These are phyloP conservation scores for Talaromyces borbonicus DNA, from an alignment of 495 filamentous ascomycete genomes.

Conservation along the genomic window DNA sequence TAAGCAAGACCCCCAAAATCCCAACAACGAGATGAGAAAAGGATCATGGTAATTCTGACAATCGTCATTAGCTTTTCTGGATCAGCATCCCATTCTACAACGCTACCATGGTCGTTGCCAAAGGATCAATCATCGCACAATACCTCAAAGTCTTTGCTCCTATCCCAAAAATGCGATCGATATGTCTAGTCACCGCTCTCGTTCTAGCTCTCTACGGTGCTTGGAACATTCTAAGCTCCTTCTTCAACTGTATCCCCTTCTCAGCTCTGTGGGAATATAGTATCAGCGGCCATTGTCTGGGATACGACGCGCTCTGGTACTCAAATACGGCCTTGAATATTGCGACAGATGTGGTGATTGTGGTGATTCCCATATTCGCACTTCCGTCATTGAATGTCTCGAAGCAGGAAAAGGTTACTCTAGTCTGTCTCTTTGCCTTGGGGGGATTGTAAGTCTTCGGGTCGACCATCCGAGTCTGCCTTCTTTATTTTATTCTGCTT, in stretches of 20 bases:
- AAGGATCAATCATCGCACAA: slow-evolving; percentile 41
- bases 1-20: slow-evolving; percentile 11
- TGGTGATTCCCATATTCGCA: slow-evolving; percentile 42
- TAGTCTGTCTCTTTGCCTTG: slow-evolving; percentile 40
- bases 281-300: slow-evolving; percentile 27
- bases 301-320: slow-evolving; percentile 36
- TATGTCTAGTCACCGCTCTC: slow-evolving; percentile 35
- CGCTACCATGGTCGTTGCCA: slow-evolving; percentile 40
- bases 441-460: slow-evolving; percentile 43
- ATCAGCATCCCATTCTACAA: slow-evolving; percentile 39
- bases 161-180: slow-evolving; percentile 25
- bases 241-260: slow-evolving; percentile 37
- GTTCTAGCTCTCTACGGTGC: slow-evolving; percentile 30
- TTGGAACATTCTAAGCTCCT: slow-evolving; percentile 34
- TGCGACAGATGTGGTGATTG: slow-evolving; percentile 40
- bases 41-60: neutral
- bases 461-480: too few relatives aligned
- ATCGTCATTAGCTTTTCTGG: slow-evolving; percentile 27
- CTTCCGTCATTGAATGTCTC: slow-evolving; percentile 36
- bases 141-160: slow-evolving; percentile 41
- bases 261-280: slow-evolving; percentile 33
- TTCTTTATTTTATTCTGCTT: neutral
- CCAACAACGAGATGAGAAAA: too few relatives aligned
- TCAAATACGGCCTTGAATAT: slow-evolving; percentile 44
- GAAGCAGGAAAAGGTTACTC: slow-evolving; percentile 33